A percentile compares a stretch with the other conserved stretches of the same genome.
These are phyloP conservation scores for Dictyostelium capitatum DNA, from an alignment of 78 protist genomes.

Conservation along the genomic window DNA sequence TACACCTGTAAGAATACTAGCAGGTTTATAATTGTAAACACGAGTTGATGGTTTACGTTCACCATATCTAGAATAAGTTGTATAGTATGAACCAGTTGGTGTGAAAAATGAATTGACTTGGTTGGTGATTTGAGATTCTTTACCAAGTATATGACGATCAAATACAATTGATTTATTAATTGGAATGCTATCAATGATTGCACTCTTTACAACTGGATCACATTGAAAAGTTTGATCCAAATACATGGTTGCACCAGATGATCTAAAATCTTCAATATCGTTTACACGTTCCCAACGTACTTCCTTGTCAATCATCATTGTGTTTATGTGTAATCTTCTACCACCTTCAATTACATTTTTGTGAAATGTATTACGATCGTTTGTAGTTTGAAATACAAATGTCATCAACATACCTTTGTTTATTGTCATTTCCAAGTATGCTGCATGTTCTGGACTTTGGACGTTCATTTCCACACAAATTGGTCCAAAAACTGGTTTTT, in stretches of 20 bases:
- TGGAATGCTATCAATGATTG: constrained; percentile 25
- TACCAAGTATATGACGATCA: constrained; percentile 22
- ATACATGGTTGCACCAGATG: constrained; percentile 17
- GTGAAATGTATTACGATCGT: constrained; percentile 29
- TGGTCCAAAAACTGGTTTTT: constrained; percentile 67
- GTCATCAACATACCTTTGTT: not conserved
- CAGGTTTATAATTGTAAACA: not conserved
- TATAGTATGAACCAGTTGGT: constrained; percentile 25
- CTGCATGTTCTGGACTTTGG: constrained; percentile 50
- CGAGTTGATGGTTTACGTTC: constrained; percentile 21
- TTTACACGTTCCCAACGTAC: not conserved
- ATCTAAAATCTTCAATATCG: not conserved
- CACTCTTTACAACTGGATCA: not conserved
- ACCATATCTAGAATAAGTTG: constrained; percentile 65
- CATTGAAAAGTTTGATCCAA: constrained; percentile 47
- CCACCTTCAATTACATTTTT: not conserved
- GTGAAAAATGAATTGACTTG: constrained; percentile 76
- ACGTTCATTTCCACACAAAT: constrained; percentile 73
- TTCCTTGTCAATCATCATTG: not conserved
- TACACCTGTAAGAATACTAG: not conserved
- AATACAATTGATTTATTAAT: constrained; percentile 45
- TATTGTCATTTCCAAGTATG: constrained; percentile 49
- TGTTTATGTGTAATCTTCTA: not conserved
- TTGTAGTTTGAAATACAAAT: constrained; percentile 27
- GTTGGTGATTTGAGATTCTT: constrained; percentile 33